Conservation (phyloP, 2,329 filamentous ascomycete species). For the Ophiostoma fasciatum region DNA sequence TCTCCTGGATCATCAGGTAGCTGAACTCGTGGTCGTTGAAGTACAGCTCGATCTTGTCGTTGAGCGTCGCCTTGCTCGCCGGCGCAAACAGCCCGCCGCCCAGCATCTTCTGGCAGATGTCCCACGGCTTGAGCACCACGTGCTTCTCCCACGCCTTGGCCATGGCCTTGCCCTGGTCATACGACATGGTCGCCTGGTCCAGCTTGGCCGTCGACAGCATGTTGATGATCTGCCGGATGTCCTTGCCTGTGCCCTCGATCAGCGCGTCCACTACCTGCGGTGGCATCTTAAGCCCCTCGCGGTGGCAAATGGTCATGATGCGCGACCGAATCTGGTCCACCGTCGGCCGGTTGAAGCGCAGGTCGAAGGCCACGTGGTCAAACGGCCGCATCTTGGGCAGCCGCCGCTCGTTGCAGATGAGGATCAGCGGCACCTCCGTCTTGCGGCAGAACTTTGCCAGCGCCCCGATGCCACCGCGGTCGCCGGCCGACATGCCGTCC, state of each 20-base stretch:
- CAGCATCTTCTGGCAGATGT: slow-evolving; percentile 88
- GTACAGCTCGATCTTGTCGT: slow-evolving; percentile 97
- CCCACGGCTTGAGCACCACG: slow-evolving; percentile 92
- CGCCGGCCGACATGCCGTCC: slow-evolving; percentile 95
- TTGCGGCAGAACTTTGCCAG: slow-evolving; percentile 91
- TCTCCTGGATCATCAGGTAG: slow-evolving; percentile 95
- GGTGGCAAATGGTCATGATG: slow-evolving; percentile 87
- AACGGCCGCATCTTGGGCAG: slow-evolving; percentile 98
- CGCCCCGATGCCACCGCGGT: slow-evolving; percentile 88
- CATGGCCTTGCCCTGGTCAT: slow-evolving; percentile 80
- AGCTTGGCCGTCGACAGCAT: slow-evolving; percentile 94
- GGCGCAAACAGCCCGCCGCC: slow-evolving; percentile 73
- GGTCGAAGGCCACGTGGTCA: slow-evolving; percentile 68
- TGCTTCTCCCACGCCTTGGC: slow-evolving; percentile 98
- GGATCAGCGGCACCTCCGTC: slow-evolving; percentile 83
- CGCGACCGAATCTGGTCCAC: slow-evolving; percentile 82
- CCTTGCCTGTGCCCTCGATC: slow-evolving; percentile 88
- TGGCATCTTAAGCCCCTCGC: slow-evolving; percentile 79
- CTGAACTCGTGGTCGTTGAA: slow-evolving; percentile 99
- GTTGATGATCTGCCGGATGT: slow-evolving; percentile 96
- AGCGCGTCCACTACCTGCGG: slow-evolving; percentile 75
- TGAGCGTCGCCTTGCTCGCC: slow-evolving; percentile 72
- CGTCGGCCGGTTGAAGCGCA: slow-evolving; percentile 79
- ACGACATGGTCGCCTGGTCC: slow-evolving; percentile 66
- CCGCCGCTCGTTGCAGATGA: slow-evolving; percentile 92